Percentiles rank a stretch among this genome's conserved stretches.
Conservation (phyloP, 768 basidiomycete species). For the Russula dissimulans region DNA sequence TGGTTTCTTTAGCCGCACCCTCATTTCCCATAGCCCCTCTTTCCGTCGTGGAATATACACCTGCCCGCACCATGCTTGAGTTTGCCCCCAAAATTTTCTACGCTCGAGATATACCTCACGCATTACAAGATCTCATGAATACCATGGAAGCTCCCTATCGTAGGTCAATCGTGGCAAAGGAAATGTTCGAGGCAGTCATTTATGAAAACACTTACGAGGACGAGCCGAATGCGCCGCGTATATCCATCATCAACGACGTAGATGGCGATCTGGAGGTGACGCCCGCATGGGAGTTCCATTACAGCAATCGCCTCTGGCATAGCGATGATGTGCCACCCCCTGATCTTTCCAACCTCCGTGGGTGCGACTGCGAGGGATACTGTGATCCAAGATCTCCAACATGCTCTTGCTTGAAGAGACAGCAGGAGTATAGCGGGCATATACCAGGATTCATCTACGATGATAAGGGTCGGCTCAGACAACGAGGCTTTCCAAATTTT, state of each 20-base stretch:
- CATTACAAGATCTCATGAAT: constrained; percentile 61
- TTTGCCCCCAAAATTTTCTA: constrained; percentile 24
- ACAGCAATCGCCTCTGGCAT: constrained; percentile 76
- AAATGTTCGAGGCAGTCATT: constrained; percentile 58
- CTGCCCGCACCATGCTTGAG: constrained; percentile 15
- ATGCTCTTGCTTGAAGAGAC: constrained; percentile 60
- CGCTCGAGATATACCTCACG: constrained; percentile 48
- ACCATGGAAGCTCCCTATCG: constrained; percentile 34
- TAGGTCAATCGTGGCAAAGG: constrained; percentile 35
- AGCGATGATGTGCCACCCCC: constrained; percentile 60
- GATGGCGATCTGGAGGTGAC: constrained; percentile 47
- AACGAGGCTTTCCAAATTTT: constrained; percentile 53
- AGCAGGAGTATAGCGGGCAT: constrained; percentile 35
- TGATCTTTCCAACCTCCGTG: constrained; percentile 43
- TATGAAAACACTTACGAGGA: constrained; percentile 52
- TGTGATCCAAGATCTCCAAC: constrained; percentile 69
- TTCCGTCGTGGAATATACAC: constrained; percentile 11
- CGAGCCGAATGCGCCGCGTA: constrained; percentile 60
- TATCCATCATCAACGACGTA: constrained; percentile 58
- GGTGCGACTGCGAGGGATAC: constrained; percentile 67
- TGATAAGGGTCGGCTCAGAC: constrained; percentile 39
- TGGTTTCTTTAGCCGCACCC: not conserved
- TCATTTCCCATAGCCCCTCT: not conserved
- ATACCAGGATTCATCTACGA: constrained; percentile 63
- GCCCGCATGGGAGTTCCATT: constrained; percentile 82